A percentile compares a stretch with the other conserved stretches of the same genome.
Conservation (phyloP, 2,329 filamentous ascomycete genomes). For the Diaporthe citrichinensis region DNA sequence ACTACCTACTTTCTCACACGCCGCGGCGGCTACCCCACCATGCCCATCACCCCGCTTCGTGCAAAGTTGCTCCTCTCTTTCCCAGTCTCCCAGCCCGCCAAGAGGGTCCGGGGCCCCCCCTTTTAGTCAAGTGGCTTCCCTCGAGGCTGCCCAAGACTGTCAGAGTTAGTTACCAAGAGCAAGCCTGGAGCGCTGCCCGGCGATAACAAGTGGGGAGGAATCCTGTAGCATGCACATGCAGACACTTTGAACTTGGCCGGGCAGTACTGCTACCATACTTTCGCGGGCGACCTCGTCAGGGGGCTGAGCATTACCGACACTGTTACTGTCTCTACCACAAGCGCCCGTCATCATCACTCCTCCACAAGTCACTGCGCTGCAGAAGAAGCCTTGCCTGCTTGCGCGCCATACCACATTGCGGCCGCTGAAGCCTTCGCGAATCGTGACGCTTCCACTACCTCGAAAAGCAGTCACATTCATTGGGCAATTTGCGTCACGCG, state of each 20-base stretch:
- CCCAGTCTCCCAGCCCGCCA: slow-evolving; percentile 23
- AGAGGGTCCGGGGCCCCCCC: slow-evolving; percentile 22
- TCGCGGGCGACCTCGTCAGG: slow-evolving; percentile 2
- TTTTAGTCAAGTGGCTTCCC: slow-evolving; percentile 33
- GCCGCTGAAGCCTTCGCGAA: background rate
- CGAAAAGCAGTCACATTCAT: background rate
- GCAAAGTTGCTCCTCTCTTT: slow-evolving; percentile 36
- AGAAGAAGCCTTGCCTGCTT: slow-evolving; percentile 2
- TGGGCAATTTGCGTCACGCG: slow-evolving; percentile 11
- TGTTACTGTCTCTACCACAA: slow-evolving; percentile 13
- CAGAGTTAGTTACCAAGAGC: slow-evolving; percentile 25
- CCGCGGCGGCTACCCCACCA: slow-evolving; percentile 33
- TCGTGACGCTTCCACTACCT: background rate
- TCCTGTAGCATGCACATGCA: slow-evolving; percentile 27
- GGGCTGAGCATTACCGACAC: slow-evolving; percentile 12
- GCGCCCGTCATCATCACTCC: slow-evolving; percentile 1
- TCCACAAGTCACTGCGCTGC: background rate
- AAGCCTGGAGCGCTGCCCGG: background rate
- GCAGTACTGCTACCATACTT: slow-evolving; percentile 11
- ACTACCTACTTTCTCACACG: background rate
- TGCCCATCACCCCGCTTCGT: slow-evolving; percentile 31
- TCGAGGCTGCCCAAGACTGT: slow-evolving; percentile 25
- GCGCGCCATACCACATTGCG: background rate
- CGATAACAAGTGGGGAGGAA: slow-evolving; percentile 31
- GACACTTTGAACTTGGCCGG: slow-evolving; percentile 3